Base-by-base conservation (phyloP, 805 yeast species). In the Teunomyces atbi region DNA sequence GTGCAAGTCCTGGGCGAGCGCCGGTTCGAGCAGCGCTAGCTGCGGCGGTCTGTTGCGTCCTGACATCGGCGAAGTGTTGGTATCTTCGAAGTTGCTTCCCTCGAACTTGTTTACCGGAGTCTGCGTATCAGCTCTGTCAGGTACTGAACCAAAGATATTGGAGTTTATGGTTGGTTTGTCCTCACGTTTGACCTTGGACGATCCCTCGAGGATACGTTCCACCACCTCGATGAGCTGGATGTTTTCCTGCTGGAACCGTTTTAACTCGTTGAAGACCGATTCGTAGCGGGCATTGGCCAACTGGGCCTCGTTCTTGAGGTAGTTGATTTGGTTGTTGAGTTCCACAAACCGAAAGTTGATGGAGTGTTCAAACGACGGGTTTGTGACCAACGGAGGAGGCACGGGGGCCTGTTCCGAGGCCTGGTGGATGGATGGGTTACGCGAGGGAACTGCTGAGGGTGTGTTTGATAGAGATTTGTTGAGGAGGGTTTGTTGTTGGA, bases 191-290 rank as follows among this genome's bases (percentile, higher is more conserved):
- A 45, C 16, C 2, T 6, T 8, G 36, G 37, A 6, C 26, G 20
- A 6, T 21, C 39, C 30, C 11, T 39, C 23, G 21, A 53, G 44
- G 45, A 55, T 44, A 40, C 53, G 61, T 43, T 73, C 77, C 34
- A 75, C 58, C 41, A 76, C 56, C 18, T 81, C 86, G 8, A 82
- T 53, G 6, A 82, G 48, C 32, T 71, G 71, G 2, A 81, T 74
- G 62, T 79, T 67, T 53, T 83, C 89, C 45, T 71, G 55, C 54
- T 79, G 81, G 13, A 77, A 70, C 45, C 70, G 68, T 30, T 74
- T 72, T 47, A 79, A 55, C 41, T 79, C 82, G 4, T 74, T 78
- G 27, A 65, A 59, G 5, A 81, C 69, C 8, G 69, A 54, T 23
- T 81, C 85, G 55, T 77, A 76, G 44, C 74, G 68, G 12, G 71